phyloP scores from a whole-genome alignment of 2,329 filamentous ascomycete species.

The Penicillium sp. region DNA sequence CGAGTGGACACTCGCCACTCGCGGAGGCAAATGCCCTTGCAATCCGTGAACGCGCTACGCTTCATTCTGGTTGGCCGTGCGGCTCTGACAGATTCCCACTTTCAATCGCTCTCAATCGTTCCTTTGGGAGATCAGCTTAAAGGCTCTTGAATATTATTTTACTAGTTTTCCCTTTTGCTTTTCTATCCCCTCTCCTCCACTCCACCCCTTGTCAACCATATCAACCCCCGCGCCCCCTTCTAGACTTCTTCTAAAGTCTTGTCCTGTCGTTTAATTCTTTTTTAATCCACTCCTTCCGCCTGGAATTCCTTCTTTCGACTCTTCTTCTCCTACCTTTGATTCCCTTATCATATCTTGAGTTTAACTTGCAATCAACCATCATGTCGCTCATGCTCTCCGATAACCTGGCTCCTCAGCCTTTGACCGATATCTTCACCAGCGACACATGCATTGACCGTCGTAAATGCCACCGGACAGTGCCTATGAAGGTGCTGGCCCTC shows the following conservation, averaged over 20 bases:
- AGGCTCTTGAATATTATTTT: background rate
- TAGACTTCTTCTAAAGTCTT: constrained; percentile 30
- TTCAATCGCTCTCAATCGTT: constrained; percentile 23
- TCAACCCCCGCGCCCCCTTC: constrained; percentile 25
- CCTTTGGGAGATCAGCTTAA: constrained; percentile 13
- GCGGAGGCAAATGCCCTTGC: constrained; percentile 20
- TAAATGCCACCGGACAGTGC: constrained; percentile 66
- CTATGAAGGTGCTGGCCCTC: constrained; percentile 73
- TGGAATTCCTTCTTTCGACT: constrained; percentile 9
- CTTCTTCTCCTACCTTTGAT: constrained; percentile 14
- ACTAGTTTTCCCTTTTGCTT: constrained; percentile 16
- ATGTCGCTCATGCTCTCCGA: constrained; percentile 45
- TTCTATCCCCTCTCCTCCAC: constrained; percentile 16
- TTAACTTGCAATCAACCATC: constrained; percentile 11
- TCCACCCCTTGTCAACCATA: constrained; percentile 24
- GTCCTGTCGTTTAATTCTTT: constrained; percentile 25
- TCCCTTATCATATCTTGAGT: constrained; percentile 10
- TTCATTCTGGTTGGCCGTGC: constrained; percentile 19
- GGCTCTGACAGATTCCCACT: constrained; percentile 30
- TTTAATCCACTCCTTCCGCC: constrained; percentile 19
- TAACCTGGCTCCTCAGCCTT: constrained; percentile 45
- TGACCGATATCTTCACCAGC: constrained; percentile 57
- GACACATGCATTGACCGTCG: constrained; percentile 71
- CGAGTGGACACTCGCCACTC: constrained; percentile 27
- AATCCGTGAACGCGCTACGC: constrained; percentile 16